These are phyloP conservation scores for Euphorbia corollata DNA, from an alignment of 441 rosid genomes.

Conservation along the genomic window DNA sequence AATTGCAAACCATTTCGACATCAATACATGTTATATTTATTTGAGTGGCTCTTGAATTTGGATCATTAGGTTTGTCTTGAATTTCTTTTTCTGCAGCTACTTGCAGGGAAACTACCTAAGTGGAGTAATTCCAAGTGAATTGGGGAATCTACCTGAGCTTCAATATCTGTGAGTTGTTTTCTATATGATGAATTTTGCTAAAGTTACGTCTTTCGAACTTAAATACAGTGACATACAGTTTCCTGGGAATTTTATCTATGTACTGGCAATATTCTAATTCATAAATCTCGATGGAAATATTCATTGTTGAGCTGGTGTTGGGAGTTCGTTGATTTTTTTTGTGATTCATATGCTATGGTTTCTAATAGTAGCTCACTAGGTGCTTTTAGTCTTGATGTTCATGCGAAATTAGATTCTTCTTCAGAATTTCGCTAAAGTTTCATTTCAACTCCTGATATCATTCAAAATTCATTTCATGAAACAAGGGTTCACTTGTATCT, in stretches of 20 bases:
- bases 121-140: constrained; percentile 67
- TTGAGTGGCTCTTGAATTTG: constrained; percentile 1
- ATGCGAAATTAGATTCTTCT: constrained; percentile 2
- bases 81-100: constrained; percentile 44
- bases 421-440: background rate
- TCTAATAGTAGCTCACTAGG: background rate
- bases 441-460: background rate
- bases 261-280: background rate
- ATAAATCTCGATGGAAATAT: background rate
- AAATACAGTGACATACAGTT: background rate
- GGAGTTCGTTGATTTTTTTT: background rate
- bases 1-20: background rate
- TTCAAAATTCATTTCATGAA: constrained; percentile 6
- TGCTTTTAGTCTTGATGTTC: background rate
- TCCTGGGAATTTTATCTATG: background rate
- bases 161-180: constrained; percentile 55
- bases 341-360: background rate
- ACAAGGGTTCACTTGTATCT: background rate
- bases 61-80: constrained; percentile 11
- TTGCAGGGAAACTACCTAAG: constrained; percentile 87
- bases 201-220: background rate
- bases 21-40: background rate
- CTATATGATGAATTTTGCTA: constrained; percentile 12
- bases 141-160: constrained; percentile 71
- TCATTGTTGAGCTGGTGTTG: background rate